Conservation (phyloP, 2,329 filamentous ascomycete species). For the Penicillium sp. region DNA sequence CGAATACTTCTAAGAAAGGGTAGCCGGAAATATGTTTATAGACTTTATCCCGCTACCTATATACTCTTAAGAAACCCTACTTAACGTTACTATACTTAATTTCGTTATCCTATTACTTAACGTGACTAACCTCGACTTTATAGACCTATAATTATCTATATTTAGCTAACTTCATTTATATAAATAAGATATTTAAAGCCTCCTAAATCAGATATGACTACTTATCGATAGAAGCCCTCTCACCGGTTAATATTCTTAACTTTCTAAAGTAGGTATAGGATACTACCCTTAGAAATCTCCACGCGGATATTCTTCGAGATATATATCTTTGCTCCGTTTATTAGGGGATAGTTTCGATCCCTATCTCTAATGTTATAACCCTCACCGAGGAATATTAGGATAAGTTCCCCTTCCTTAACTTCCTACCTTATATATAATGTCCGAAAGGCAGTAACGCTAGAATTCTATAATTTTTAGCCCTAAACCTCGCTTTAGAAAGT, state of each 20-base stretch:
- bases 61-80: neutral
- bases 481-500: neutral
- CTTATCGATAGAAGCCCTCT: neutral
- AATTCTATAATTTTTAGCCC: neutral
- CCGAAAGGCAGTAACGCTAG: neutral
- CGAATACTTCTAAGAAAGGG: neutral
- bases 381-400: neutral
- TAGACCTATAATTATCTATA: neutral
- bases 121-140: neutral
- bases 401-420: constrained; percentile 1
- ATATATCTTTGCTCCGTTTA: constrained; percentile 2
- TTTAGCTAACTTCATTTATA: neutral
- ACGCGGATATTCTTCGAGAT: constrained; percentile 3
- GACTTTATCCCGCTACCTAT: neutral
- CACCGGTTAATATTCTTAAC: neutral
- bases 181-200: neutral
- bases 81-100: neutral
- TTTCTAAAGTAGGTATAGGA: neutral
- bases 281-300: neutral
- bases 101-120: neutral
- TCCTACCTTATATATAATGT: neutral
- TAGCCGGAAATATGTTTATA: neutral
- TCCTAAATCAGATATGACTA: neutral
- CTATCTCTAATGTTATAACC: constrained; percentile 1
- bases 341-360: neutral